phyloP scores from a whole-genome alignment of 768 basidiomycete species.

The Mycena latifolia region DNA sequence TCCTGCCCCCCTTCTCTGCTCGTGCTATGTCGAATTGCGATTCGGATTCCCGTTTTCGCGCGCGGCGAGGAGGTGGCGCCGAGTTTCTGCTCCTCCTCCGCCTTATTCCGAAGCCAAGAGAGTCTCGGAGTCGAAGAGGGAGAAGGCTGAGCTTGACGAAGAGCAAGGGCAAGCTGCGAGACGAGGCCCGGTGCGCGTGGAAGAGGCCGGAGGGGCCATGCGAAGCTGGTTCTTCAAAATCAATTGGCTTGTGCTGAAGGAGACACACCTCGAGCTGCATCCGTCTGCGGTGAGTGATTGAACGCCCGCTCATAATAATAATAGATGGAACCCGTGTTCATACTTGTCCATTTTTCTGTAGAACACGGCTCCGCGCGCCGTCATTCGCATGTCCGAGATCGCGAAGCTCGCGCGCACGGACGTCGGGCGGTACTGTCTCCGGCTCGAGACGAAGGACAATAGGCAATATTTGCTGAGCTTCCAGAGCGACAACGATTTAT shows the following conservation, averaged over 20 bases:
- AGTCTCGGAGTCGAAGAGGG: too few relatives aligned
- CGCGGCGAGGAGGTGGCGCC: background rate
- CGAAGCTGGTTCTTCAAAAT: conserved; percentile 12
- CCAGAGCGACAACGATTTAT: conserved; percentile 17
- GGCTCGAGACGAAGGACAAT: background rate
- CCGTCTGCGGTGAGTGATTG: background rate
- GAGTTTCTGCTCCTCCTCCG: conserved; percentile 8
- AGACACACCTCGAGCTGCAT: conserved; percentile 8
- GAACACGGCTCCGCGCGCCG: conserved; percentile 3
- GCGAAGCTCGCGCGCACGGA: conserved; percentile 8
- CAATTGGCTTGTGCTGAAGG: conserved; percentile 20
- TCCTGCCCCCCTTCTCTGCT: background rate
- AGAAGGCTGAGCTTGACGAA: background rate
- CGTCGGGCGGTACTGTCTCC: background rate
- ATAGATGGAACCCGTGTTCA: too few relatives aligned
- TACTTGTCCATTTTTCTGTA: background rate
- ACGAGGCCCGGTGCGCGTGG: conserved; percentile 16
- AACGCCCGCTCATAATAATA: background rate
- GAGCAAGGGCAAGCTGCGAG: background rate
- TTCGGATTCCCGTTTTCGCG: background rate
- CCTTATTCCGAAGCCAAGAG: conserved; percentile 5
- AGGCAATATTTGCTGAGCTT: conserved; percentile 9
- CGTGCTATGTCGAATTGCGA: background rate
- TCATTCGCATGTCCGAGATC: conserved; percentile 10
- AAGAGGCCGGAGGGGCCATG: background rate